Evolutionary conservation across 306 rosid species (phyloP).

Genomic region (Dryas drummondii): DNA sequence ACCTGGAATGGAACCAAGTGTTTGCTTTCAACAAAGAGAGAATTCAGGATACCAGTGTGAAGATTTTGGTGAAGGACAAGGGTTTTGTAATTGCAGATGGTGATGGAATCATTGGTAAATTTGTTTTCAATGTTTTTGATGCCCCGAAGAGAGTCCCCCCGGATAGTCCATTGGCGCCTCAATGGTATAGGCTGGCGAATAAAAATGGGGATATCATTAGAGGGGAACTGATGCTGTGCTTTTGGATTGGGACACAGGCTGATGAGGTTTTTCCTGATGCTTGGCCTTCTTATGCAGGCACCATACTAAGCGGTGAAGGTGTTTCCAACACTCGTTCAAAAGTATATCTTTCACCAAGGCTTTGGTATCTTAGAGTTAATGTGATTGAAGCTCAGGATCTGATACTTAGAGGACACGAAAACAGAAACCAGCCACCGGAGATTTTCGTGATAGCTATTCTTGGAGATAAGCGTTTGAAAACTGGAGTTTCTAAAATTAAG

Average conservation of each 20-base stretch:
- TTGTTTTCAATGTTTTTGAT: background rate
- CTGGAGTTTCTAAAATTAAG: background rate
- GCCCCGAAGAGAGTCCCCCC: background rate
- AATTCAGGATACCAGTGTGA: conserved; percentile 1
- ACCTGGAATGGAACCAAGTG: background rate
- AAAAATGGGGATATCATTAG: background rate
- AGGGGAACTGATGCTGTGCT: conserved; percentile 32
- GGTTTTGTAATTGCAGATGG: background rate
- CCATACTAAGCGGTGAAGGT: background rate
- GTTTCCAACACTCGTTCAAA: conserved; percentile 19
- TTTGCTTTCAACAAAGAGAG: conserved; percentile 3
- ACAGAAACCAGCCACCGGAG: background rate
- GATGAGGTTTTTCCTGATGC: conserved; percentile 13
- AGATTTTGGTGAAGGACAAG: background rate
- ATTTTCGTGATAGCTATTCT: background rate
- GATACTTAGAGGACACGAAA: background rate
- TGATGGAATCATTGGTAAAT: background rate
- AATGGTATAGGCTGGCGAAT: background rate
- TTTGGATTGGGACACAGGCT: conserved; percentile 44
- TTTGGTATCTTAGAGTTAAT: conserved; percentile 39
- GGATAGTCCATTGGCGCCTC: background rate
- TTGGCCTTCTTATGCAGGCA: conserved; percentile 22
- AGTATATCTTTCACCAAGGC: conserved; percentile 26
- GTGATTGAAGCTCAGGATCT: conserved; percentile 13
- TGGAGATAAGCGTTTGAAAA: background rate